Evolutionary conservation across 192 early-diverging fungal species (phyloP), one percentile per base, ranked within the genome.

Genomic region (Glomus cerebriforme): DNA sequence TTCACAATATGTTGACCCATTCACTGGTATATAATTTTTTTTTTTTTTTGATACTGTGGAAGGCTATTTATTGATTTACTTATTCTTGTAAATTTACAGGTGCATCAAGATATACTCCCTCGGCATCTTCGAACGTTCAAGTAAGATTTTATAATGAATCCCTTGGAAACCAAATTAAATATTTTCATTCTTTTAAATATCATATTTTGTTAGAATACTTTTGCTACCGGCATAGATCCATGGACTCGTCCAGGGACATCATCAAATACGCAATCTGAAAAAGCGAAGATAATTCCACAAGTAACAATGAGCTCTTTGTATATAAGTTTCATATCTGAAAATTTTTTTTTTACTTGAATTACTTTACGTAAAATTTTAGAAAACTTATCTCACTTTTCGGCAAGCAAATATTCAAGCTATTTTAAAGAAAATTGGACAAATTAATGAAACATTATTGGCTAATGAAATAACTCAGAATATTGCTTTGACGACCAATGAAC

Each of bases 371-470:
- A 9, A 59, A 27, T 39, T 69, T 62, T 58, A 88, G 87, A 73
- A 78, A 34, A 45, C 70, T 1, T 94, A 90, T 59, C 77, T 93
- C 5, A 82, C 88, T n/a, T 94, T 94, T 81, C 87, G 87, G 59
- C 83, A 90, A 31, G 92, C 91, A 59, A 96, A 95, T 47, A 79
- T 89, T 1, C 77, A 82, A 5, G 93, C 91, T 2, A 92, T 98
- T 31, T 82, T 90, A 66, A 90, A 87, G 31, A 98, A 98, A 77
- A 84, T 97, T 24, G 60, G 80, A 5, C 89, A 94, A 79, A 83
- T 95, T 45, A 95, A 96, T 80, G 79, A 66, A 0, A 86, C 90
- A 24, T 26, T 93, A 1, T 79, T 82, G 2, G 37, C 37, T 26
- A 80, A 73, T 5, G 79, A 65, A 19, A 17, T 7, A 26, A 62